These are phyloP conservation scores for Podospora pseudoanserina DNA, from an alignment of 495 filamentous ascomycete species.

Conservation along the genomic window DNA sequence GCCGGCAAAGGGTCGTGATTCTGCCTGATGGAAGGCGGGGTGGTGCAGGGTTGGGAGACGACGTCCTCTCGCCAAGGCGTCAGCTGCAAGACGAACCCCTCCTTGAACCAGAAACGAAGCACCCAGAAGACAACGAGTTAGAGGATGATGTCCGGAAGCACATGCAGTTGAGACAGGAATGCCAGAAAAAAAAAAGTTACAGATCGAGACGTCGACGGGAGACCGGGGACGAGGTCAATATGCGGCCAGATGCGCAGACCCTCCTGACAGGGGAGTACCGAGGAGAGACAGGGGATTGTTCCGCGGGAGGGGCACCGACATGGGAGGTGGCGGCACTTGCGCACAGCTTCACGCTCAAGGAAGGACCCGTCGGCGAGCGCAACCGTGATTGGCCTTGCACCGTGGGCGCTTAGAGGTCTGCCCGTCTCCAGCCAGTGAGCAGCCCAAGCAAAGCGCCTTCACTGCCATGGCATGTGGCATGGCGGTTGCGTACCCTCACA, in stretches of 20 bases:
- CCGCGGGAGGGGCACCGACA: constrained; percentile 12
- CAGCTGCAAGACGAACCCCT: not conserved
- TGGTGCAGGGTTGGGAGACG: not conserved
- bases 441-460: constrained; percentile 27
- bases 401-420: constrained; percentile 30
- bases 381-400: constrained; percentile 32
- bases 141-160: not conserved
- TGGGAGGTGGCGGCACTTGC: constrained; percentile 22
- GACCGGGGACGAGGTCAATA: constrained; percentile 32
- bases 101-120: constrained; percentile 1
- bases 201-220: constrained; percentile 6
- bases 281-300: constrained; percentile 9
- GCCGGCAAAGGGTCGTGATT: not conserved
- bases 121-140: constrained; percentile 4
- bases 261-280: constrained; percentile 12
- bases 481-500: constrained; percentile 21
- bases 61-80: constrained; percentile 3
- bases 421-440: constrained; percentile 27
- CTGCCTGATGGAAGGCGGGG: constrained; percentile 3
- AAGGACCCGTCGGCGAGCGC: constrained; percentile 9
- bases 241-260: constrained; percentile 39
- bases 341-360: constrained; percentile 1
- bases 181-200: constrained; percentile 12
- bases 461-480: constrained; percentile 14
- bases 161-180: constrained; percentile 16